Evolutionary conservation across 768 basidiomycete genomes (phyloP).

Genomic region (Chlorophyllum brunneum): DNA sequence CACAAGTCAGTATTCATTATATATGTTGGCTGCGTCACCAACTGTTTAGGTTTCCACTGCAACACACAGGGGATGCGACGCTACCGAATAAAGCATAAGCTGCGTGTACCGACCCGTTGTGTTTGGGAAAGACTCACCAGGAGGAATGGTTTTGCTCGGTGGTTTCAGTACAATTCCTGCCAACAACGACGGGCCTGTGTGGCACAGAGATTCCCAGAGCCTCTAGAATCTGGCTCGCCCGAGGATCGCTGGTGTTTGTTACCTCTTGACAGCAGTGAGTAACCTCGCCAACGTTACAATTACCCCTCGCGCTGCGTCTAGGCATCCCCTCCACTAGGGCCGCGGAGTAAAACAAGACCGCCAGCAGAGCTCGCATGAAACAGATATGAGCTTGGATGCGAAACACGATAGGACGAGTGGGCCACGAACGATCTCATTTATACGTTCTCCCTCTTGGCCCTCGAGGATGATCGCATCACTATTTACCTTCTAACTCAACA

Average conservation of each 20-base stretch:
- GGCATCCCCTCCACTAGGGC: background rate
- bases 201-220: background rate
- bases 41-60: background rate
- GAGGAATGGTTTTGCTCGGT: background rate
- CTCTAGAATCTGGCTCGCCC: background rate
- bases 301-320: background rate
- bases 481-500: too few species aligned
- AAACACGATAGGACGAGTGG: background rate
- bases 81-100: background rate
- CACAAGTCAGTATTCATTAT: background rate
- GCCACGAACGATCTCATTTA: background rate
- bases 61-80: constrained; percentile 2
- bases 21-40: background rate
- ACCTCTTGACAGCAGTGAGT: constrained; percentile 7
- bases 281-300: constrained; percentile 4
- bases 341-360: background rate
- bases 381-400: background rate
- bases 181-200: background rate
- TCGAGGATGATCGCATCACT: too few species aligned
- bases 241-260: background rate
- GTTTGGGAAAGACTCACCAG: background rate
- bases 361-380: background rate
- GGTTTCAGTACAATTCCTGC: background rate
- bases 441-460: background rate
- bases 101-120: background rate